Evolutionary conservation across 2,329 filamentous ascomycete species (phyloP).

Genomic region (Neonectria magnoliae): DNA sequence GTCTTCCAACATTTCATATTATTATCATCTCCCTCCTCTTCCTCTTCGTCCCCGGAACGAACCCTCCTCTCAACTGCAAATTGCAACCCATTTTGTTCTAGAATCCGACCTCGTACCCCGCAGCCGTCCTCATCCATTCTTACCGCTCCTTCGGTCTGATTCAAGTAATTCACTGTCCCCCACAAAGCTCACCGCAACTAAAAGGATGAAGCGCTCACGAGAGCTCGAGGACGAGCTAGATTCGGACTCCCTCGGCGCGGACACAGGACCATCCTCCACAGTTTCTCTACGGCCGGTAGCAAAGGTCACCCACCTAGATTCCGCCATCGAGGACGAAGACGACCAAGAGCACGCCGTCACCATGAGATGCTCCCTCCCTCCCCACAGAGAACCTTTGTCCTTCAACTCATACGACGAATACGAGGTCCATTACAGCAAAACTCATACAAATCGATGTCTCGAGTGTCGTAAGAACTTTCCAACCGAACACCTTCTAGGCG

Average conservation of each 20-base stretch:
- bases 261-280: slow-evolving; percentile 27
- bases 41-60: background rate
- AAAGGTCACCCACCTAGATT: slow-evolving; percentile 72
- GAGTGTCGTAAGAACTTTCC: slow-evolving; percentile 91
- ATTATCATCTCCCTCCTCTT: too few species aligned
- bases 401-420: slow-evolving; percentile 84
- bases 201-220: slow-evolving; percentile 72
- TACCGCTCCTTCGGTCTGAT: slow-evolving; percentile 37
- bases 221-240: slow-evolving; percentile 62
- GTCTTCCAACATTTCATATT: too few species aligned
- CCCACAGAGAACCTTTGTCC: slow-evolving; percentile 74
- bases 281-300: slow-evolving; percentile 46
- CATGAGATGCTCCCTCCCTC: slow-evolving; percentile 86
- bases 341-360: slow-evolving; percentile 50
- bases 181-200: slow-evolving; percentile 43
- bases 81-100: background rate
- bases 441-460: slow-evolving; percentile 84
- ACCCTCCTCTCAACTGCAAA: background rate
- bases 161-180: slow-evolving; percentile 41
- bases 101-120: background rate
- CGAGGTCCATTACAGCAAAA: slow-evolving; percentile 84
- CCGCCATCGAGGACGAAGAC: slow-evolving; percentile 46
- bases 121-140: slow-evolving; percentile 28
- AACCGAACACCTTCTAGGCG: slow-evolving; percentile 77
- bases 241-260: slow-evolving; percentile 38